Conservation (phyloP, 2,329 filamentous ascomycete species). For the Aspergillus niger region DNA sequence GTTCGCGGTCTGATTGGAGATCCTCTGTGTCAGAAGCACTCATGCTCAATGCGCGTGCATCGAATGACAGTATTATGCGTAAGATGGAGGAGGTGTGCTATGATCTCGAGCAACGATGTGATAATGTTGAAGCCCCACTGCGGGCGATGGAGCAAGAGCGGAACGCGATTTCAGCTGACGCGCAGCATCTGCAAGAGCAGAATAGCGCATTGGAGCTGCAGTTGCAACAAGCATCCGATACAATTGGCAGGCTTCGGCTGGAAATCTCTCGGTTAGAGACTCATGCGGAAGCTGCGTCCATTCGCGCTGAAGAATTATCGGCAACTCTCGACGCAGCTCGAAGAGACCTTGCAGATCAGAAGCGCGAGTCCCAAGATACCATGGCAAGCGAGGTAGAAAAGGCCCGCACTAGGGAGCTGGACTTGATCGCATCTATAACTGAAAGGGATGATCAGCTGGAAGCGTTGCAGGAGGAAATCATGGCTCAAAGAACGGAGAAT, state of each 20-base stretch:
- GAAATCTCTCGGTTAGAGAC: slow-evolving; percentile 42
- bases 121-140: slow-evolving; percentile 57
- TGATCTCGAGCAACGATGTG: slow-evolving; percentile 59
- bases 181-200: slow-evolving; percentile 36
- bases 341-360: slow-evolving; percentile 42
- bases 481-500: slow-evolving; percentile 25
- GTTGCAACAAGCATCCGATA: slow-evolving; percentile 37
- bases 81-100: slow-evolving; percentile 57
- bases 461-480: slow-evolving; percentile 42
- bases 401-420: slow-evolving; percentile 43
- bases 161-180: slow-evolving; percentile 36
- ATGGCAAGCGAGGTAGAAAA: slow-evolving; percentile 30
- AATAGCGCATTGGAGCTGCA: slow-evolving; percentile 42
- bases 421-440: slow-evolving; percentile 44
- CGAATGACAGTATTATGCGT: slow-evolving; percentile 51
- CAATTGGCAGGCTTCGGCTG: slow-evolving; percentile 42
- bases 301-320: slow-evolving; percentile 41
- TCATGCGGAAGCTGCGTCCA: slow-evolving; percentile 42
- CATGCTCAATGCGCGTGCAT: slow-evolving; percentile 43
- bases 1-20: slow-evolving; percentile 52
- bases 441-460: slow-evolving; percentile 50
- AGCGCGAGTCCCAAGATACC: slow-evolving; percentile 33
- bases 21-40: slow-evolving; percentile 49
- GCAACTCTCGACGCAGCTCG: slow-evolving; percentile 35
- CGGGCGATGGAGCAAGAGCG: slow-evolving; percentile 42